Evolutionary conservation across 495 filamentous ascomycete genomes (phyloP), one percentile per base, ranked within the genome.

Genomic region (Astrocystis sublimbata): DNA sequence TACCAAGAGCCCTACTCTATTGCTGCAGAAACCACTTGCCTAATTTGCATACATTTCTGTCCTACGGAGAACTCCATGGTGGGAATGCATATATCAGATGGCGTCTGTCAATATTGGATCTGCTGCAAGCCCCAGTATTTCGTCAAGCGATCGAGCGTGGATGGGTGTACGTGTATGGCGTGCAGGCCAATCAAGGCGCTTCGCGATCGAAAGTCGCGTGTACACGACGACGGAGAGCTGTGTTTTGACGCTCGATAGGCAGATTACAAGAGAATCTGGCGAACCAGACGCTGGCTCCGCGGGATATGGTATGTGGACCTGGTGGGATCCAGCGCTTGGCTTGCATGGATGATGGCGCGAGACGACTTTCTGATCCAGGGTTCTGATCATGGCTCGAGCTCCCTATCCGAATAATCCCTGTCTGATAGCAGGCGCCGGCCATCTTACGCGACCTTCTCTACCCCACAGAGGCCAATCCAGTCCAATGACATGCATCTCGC

Each of bases 1-100:
- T 4, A 26, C 52, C 24, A 42, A 28, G 52, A 15, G 24, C 51
- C 15, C 24, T 9, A 40, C 7, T 8, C 21, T 0, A 38, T 38
- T n/a, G 40, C 54, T 21, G 40, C 40, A 45, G 28, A 31, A 40
- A 8, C 45, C 54, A 57, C 54, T 57, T 57, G 54, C 54, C 54
- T 57, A 57, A 57, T 57, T 17, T 57, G 54, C 40, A 45, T 21
- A 57, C n/a, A 57, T 45, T 40, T 43, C 13, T 42, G 54, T 56
- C 54, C 54, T 23, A 35, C n/a, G 17, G 8, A 45, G 26, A 57
- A 40, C 54, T 40, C 54, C 54, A 57, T 57, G 40, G 23, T 19
- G 54, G 54, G 35, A n/a, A 57, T 45, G 54, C 38, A 57, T 38
- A 57, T 43, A 35, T 42, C 36, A 36, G 52, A 41, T 10, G 51